Conservation (phyloP, 2,329 filamentous ascomycete species). For the Alternaria burnsii region DNA sequence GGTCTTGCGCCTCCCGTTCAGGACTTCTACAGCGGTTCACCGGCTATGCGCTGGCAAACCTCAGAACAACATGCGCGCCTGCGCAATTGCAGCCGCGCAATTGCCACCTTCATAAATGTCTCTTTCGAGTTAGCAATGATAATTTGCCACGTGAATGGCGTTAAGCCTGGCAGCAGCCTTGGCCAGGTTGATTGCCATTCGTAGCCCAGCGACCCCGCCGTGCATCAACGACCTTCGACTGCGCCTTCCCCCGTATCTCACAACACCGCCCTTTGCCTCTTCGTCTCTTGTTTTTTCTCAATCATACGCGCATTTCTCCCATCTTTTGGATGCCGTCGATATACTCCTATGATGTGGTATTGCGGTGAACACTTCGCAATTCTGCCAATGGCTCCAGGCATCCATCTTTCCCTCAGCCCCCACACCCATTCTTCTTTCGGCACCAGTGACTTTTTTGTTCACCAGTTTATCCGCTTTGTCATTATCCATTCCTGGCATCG, state of each 20-base stretch:
- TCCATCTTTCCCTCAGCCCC: slow-evolving; percentile 27
- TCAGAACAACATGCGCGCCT: slow-evolving; percentile 17
- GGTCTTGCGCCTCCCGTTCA: slow-evolving; percentile 1
- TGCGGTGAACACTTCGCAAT: neutral
- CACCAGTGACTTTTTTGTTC: slow-evolving; percentile 38
- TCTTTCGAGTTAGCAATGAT: neutral
- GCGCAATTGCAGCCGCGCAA: slow-evolving; percentile 15
- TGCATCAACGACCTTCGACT: slow-evolving; percentile 14
- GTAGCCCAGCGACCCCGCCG: slow-evolving; percentile 16
- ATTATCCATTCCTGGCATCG: slow-evolving; percentile 15
- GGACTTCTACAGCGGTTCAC: slow-evolving; percentile 5
- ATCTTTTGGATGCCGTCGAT: slow-evolving; percentile 9
- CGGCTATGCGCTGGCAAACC: slow-evolving; percentile 12
- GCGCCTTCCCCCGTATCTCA: slow-evolving; percentile 15
- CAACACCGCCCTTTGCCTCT: slow-evolving; percentile 21
- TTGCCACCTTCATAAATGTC: neutral
- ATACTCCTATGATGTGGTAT: slow-evolving; percentile 2
- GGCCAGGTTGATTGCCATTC: neutral
- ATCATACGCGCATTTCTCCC: neutral
- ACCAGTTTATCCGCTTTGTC: slow-evolving; percentile 15
- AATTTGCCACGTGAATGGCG: slow-evolving; percentile 14
- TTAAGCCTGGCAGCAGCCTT: slow-evolving; percentile 18
- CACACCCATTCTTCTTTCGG: slow-evolving; percentile 28
- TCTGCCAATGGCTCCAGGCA: slow-evolving; percentile 22
- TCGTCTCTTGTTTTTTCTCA: slow-evolving; percentile 1